Evolutionary conservation across 768 basidiomycete species (phyloP), one percentile per base, ranked within the genome.

Genomic region (Boletus bicolor): DNA sequence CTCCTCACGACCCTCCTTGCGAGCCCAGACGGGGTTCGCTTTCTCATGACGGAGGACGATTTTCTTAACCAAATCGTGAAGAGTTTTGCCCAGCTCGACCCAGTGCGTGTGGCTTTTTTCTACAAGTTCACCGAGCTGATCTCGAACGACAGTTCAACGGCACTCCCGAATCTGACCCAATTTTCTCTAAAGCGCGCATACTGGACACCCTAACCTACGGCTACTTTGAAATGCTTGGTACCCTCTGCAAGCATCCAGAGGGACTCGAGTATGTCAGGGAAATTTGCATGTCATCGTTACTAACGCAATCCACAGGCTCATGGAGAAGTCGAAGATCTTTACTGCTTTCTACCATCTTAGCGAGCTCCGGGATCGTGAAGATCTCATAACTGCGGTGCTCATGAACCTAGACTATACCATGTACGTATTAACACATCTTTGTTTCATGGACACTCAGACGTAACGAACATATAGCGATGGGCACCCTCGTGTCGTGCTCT

Each of bases 341-440:
- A 98, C 94, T 0, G 88, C 91, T 0, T 95, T 98, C 70, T 98
- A 98, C 68, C 95, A 94, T 67, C 74, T 98, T 43, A 92, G 89
- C 65, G 97, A 98, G 66, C 79, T 98, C 36, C 80, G 88, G 26
- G 89, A 88, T 70, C 80, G 97, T 37, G 94, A 98, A 66, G 95
- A 98, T 67, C 77, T 99, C 44, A 91, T 95, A 55, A 91, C 87
- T 63, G 86, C 85, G 2, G 91, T 97, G 61, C 88, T 98, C 38
- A 91, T 93, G 64, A 91, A 91, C 61, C 75, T 97, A 37, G 93
- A 98, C 68, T 99, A 98, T 57, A 85, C 82, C 68, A 86, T 86
- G 94, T 93, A 60, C 52, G 90, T 74, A 17, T 51, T 28, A 24
- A 14, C 34, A 36, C 10, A 1, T 21, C 35, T 52, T 48, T 58